Percentiles rank a stretch among this genome's conserved stretches.
Conservation (phyloP, 441 rosid species). For the Aquilaria agallochum region DNA sequence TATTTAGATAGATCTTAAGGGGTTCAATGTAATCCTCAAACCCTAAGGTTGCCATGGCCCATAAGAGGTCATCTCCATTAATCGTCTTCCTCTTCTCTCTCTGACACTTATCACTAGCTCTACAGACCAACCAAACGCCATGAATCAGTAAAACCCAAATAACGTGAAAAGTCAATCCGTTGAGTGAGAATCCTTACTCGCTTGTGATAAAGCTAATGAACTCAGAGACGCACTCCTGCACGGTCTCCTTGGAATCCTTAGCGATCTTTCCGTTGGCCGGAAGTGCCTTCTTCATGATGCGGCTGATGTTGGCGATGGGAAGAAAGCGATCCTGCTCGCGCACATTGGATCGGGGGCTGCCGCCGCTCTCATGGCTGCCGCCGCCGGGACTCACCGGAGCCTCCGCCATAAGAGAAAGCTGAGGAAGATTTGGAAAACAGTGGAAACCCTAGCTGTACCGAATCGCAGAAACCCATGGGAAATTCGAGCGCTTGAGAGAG, state of each 20-base stretch:
- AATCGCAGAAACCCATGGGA: no score
- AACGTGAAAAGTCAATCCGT: neutral
- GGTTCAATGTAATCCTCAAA: constrained; percentile 84
- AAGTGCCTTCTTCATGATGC: constrained; percentile 95
- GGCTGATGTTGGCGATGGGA: constrained; percentile 89
- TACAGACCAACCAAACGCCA: neutral
- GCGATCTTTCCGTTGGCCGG: constrained; percentile 96
- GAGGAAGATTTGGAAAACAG: neutral
- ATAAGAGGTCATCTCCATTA: constrained; percentile 80
- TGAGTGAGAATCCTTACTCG: constrained; percentile 50
- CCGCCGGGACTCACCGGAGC: constrained; percentile 74
- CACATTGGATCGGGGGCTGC: constrained; percentile 70
- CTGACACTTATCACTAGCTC: constrained; percentile 87
- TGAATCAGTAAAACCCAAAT: neutral
- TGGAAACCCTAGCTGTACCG: constrained; percentile 25
- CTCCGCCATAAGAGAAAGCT: constrained; percentile 33
- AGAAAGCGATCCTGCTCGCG: constrained; percentile 90
- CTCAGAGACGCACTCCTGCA: constrained; percentile 97
- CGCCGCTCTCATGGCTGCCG: constrained; percentile 66
- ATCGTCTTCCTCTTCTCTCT: constrained; percentile 83
- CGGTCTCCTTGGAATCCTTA: constrained; percentile 90
- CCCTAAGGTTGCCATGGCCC: constrained; percentile 91
- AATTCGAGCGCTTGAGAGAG: no score
- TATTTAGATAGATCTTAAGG: constrained; percentile 59
- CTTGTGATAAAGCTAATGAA: constrained; percentile 97